Base-by-base conservation (phyloP, 2,329 filamentous ascomycete genomes). In the Colletotrichum shisoi region DNA sequence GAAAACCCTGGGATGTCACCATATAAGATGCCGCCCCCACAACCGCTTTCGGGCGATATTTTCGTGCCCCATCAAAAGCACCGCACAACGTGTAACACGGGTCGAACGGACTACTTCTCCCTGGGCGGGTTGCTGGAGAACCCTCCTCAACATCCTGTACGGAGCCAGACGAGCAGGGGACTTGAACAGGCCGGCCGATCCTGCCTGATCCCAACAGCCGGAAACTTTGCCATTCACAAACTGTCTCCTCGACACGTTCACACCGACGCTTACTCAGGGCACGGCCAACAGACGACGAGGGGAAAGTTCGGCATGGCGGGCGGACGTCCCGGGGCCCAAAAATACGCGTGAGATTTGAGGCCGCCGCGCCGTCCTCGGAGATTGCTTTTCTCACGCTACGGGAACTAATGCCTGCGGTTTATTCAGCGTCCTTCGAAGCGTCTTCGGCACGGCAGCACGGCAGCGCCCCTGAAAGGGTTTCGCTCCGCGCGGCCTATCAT, bases 301-400 rank as follows among this genome's bases (percentile, higher is more conserved):
- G 71, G 76, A 27, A 70, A 71, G 2, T 75, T 78, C 45, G 81
- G 79, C 54, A 73, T 71, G 9, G 76, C 76, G 2, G 79, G 74
- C 2, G 74, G 79, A 74, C 3, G 74, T 73, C 27, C 64, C 68
- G 58, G 74, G 76, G 0, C 73, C 74, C 4, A 74, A 76, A 34
- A 72, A 71, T 45, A 78, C 76, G 0, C 79, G 77, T 58, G 77
- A 79, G 69, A 76, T 79, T 79, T 73, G 78, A 70, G 65, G 74
- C 69, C 40, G 1, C 6, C 4, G 34, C 40, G 21, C 31, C 42
- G 19, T 17, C 21, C n/a, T 48, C 45, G n/a, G 46, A 49, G 46
- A 31, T 42, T 56, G 21, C 15, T 17, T 37, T 11, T 15, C 11
- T 13, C 19, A 17, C 6, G 52, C 40, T 19, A 27, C n/a, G 12